Conservation (phyloP, 1,139 yeast species). For the Candida labiduridarum region DNA sequence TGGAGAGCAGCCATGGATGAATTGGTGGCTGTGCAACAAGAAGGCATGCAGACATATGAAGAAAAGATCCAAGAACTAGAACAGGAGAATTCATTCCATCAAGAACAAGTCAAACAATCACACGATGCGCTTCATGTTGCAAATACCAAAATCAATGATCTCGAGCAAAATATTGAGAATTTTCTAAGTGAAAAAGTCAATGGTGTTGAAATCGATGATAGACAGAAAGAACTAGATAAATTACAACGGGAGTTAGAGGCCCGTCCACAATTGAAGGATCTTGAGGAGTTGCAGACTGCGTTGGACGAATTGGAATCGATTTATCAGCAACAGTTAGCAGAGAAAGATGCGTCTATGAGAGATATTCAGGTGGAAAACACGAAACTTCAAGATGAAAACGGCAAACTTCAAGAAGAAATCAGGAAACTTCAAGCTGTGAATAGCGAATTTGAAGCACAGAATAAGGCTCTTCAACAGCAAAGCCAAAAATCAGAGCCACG, state of each 20-base stretch:
- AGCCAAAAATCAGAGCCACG: background rate
- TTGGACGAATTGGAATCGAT: slow-evolving; percentile 34
- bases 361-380: slow-evolving; percentile 23
- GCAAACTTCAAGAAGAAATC: slow-evolving; percentile 21
- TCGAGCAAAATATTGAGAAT: slow-evolving; percentile 10
- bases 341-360: slow-evolving; percentile 30
- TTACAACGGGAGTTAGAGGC: slow-evolving; percentile 27
- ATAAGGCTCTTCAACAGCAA: background rate
- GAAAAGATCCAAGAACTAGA: slow-evolving; percentile 16
- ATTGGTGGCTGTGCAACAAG: slow-evolving; percentile 48
- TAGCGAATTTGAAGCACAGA: background rate
- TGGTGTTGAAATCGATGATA: slow-evolving; percentile 17
- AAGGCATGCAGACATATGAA: slow-evolving; percentile 27
- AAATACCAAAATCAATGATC: slow-evolving; percentile 21
- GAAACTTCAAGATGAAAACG: slow-evolving; percentile 1
- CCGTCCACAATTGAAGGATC: slow-evolving; percentile 36
- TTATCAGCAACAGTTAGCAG: slow-evolving; percentile 34
- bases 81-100: slow-evolving; percentile 11
- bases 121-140: slow-evolving; percentile 19
- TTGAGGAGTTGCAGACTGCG: slow-evolving; percentile 31
- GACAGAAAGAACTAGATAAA: slow-evolving; percentile 16
- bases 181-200: slow-evolving; percentile 11
- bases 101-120: slow-evolving; percentile 16
- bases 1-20: slow-evolving; percentile 59
- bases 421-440: slow-evolving; percentile 13